Evolutionary conservation across 2,329 filamentous ascomycete species (phyloP), one percentile per base, ranked within the genome.

Genomic region (Xylaria sp.): DNA sequence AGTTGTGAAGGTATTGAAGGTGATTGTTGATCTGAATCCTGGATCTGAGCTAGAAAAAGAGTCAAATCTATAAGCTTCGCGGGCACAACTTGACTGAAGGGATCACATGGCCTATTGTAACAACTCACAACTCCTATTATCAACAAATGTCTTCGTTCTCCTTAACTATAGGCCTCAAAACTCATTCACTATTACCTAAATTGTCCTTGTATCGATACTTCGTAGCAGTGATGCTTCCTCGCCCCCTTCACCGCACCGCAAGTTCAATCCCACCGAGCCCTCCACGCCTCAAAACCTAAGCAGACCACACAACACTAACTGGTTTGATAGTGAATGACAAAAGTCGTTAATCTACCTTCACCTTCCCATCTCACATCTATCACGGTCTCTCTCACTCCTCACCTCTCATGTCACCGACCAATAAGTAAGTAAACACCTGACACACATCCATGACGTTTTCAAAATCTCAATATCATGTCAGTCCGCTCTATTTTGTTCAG

Each of bases 401-500:
- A 37, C 34, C 32, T 12, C 50, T 34, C 48, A 23, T 28, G 10
- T 6, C 46, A n/a, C 41, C 12, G 12, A 52, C 25, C 28, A 37
- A 41, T 15, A 28, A 65, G 28, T 10, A 37, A 46, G 18, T 13
- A 37, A 52, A 20, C 7, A 25, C 44, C 44, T 18, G 20, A n/a
- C 57, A 48, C 28, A 50, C 5, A 41, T 28, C 54, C 44, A 10
- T 39, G 15, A 15, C 13, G 48, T 15, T 32, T 50, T 51, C 34
- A 23, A 28, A 28, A 28, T 63, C 55, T 57, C 52, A 23, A 57
- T 20, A 56, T 34, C 65, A 44, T 62, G 41, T 62, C 44, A 52
- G 25, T 56, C 52, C 57, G 57, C 63, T 69, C 57, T 66, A 66
- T 66, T 62, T 54, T 52, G 58, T 58, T 44, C 44, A 13, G 62